Evolutionary conservation across 768 basidiomycete species (phyloP).

Genomic region (Tricholoma terreum): DNA sequence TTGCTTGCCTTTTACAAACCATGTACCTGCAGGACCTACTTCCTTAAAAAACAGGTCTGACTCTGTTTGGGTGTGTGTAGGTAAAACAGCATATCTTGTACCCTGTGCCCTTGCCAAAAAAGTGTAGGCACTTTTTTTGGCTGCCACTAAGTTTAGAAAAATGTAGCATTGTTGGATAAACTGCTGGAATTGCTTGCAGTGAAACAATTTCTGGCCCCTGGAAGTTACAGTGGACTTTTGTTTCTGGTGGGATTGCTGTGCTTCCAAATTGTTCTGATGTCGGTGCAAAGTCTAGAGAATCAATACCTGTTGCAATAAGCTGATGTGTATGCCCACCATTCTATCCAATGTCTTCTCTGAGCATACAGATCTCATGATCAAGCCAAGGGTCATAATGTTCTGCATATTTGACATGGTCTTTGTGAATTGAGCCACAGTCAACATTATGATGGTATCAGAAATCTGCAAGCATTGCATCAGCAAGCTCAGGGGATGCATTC

Average conservation of each 20-base stretch:
- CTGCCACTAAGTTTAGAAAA: background rate
- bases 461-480: too few species aligned
- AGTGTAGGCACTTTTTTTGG: background rate
- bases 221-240: background rate
- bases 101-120: background rate
- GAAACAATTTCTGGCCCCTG: background rate
- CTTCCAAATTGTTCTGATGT: background rate
- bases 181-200: background rate
- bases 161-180: background rate
- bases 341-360: background rate
- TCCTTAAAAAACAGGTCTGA: too few species aligned
- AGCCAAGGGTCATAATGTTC: conserved; percentile 3
- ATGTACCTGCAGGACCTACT: too few species aligned
- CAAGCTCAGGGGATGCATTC: too few species aligned
- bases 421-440: too few species aligned
- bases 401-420: background rate
- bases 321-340: background rate
- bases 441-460: too few species aligned
- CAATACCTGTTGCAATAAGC: background rate
- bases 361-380: conserved; percentile 1
- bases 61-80: too few species aligned
- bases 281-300: background rate
- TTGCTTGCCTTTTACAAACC: too few species aligned
- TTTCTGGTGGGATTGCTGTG: too few species aligned
- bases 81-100: conserved; percentile 3